A percentile compares a stretch with the other conserved stretches of the same genome.
Evolutionary conservation across 2,329 filamentous ascomycete genomes (phyloP).

Genomic region (Colletotrichum nymphaeae): DNA sequence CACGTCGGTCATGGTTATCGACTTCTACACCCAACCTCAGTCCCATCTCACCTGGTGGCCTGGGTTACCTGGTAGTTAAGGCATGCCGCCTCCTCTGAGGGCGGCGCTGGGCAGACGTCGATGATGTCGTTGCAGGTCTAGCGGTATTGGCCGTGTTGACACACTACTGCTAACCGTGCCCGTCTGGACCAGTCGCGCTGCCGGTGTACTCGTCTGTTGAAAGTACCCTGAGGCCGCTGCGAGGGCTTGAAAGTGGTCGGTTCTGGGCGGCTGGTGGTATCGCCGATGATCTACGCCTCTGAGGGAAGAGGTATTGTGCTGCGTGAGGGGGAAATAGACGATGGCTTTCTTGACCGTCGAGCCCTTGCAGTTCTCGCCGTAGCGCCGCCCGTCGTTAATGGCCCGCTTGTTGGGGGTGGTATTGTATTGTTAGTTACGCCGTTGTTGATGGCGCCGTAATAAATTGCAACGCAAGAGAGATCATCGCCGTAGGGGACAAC

Average conservation of each 20-base stretch:
- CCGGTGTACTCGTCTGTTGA: conserved; percentile 33
- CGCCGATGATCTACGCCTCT: conserved; percentile 39
- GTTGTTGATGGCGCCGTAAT: conserved; percentile 64
- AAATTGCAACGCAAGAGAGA: conserved; percentile 63
- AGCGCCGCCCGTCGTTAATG: conserved; percentile 32
- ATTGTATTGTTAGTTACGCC: conserved; percentile 50
- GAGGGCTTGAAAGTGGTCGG: conserved; percentile 11
- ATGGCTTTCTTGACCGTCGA: conserved; percentile 37
- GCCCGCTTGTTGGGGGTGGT: conserved; percentile 38
- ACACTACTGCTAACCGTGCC: conserved; percentile 30
- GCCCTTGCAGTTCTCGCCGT: conserved; percentile 34
- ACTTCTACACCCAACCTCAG: conserved; percentile 36
- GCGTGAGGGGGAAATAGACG: conserved; percentile 42
- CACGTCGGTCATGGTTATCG: conserved; percentile 13
- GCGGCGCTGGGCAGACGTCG: conserved; percentile 11
- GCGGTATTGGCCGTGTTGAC: conserved; percentile 34
- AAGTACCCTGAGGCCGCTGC: conserved; percentile 33
- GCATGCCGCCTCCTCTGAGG: neutral
- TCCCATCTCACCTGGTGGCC: conserved; percentile 38
- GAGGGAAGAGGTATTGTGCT: conserved; percentile 36
- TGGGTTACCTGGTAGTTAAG: conserved; percentile 39
- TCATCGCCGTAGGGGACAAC: neutral
- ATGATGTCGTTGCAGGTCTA: conserved; percentile 37
- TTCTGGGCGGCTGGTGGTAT: conserved; percentile 23
- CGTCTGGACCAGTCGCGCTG: conserved; percentile 24